These are phyloP conservation scores for Centaurea solstitialis DNA, from an alignment of 129 eudicot species.

Conservation along the genomic window DNA sequence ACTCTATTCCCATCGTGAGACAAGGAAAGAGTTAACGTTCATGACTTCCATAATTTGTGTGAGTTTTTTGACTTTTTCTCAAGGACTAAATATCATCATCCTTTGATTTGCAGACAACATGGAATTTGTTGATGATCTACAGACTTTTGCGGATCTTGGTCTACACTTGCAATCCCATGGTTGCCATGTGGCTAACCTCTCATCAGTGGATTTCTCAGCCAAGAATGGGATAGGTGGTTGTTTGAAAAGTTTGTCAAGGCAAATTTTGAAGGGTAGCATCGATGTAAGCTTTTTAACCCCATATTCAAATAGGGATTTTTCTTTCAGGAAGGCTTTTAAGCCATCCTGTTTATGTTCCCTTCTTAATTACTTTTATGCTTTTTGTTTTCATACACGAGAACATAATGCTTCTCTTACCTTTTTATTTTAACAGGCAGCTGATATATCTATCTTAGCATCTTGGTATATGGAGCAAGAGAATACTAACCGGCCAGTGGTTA, in stretches of 20 bases:
- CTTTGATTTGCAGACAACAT: slow-evolving; percentile 59
- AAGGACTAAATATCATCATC: background rate
- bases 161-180: slow-evolving; percentile 62
- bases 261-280: slow-evolving; percentile 48
- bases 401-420: background rate
- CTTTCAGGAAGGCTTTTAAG: background rate
- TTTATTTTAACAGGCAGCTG: slow-evolving; percentile 57
- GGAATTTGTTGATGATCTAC: slow-evolving; percentile 89
- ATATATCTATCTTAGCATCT: slow-evolving; percentile 76
- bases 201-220: slow-evolving; percentile 76
- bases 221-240: slow-evolving; percentile 85
- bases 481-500: slow-evolving; percentile 56
- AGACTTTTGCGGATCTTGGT: slow-evolving; percentile 79
- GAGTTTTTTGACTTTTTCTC: background rate
- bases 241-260: slow-evolving; percentile 66
- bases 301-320: background rate
- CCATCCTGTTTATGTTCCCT: background rate
- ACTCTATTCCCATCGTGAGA: no score
- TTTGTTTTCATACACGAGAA: background rate
- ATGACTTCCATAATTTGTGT: background rate
- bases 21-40: background rate
- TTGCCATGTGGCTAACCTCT: slow-evolving; percentile 79
- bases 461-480: slow-evolving; percentile 80
- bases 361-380: background rate
- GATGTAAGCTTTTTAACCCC: slow-evolving; percentile 54